These are phyloP conservation scores for Brassica napus DNA, from an alignment of 345 rosid genomes.

Conservation along the genomic window DNA sequence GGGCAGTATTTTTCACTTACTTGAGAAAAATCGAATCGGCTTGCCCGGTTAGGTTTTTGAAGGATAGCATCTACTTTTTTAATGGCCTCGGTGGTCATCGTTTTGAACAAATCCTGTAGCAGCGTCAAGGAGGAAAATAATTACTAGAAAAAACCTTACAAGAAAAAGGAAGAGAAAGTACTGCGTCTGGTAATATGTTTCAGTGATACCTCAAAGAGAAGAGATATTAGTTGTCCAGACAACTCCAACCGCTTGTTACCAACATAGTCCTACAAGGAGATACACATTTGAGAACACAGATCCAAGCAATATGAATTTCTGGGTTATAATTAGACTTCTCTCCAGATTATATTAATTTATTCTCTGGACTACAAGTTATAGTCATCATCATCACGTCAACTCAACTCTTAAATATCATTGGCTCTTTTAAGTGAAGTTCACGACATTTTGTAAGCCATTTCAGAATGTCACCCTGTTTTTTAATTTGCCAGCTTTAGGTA, in stretches of 20 bases:
- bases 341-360: conserved; percentile 15
- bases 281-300: conserved; percentile 9
- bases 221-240: conserved; percentile 87
- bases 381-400: conserved; percentile 3
- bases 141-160: background rate
- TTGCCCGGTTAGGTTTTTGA: conserved; percentile 52
- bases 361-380: conserved; percentile 5
- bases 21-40: conserved; percentile 58
- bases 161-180: background rate
- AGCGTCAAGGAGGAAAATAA: conserved; percentile 9
- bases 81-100: conserved; percentile 61
- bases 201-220: conserved; percentile 79
- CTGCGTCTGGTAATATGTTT: conserved; percentile 14
- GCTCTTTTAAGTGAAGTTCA: no score
- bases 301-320: background rate
- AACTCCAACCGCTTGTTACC: conserved; percentile 95
- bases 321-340: background rate
- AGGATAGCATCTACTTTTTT: conserved; percentile 48
- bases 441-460: background rate
- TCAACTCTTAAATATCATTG: background rate
- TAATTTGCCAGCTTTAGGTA: background rate
- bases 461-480: conserved; percentile 11
- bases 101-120: conserved; percentile 84
- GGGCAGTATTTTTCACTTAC: conserved; percentile 47
- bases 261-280: conserved; percentile 74